Conservation (phyloP, 2,329 filamentous ascomycete species). For the Penicillium corylophilum region DNA sequence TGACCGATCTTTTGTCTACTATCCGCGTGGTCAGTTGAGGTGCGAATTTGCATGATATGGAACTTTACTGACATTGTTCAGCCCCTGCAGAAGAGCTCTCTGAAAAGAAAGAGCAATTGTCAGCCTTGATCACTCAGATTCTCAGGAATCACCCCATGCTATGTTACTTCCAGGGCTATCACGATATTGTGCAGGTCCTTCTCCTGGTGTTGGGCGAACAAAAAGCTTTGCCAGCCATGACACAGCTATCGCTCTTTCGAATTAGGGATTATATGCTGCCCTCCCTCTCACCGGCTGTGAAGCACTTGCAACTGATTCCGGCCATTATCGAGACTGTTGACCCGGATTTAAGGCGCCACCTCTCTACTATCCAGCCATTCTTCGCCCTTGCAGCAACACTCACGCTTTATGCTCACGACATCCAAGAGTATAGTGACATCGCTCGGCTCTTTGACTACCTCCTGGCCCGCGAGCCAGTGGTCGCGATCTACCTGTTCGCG, state of each 20-base stretch:
- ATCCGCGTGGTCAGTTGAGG: constrained; percentile 68
- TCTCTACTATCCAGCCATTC: constrained; percentile 78
- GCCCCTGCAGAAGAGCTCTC: constrained; percentile 69
- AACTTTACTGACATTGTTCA: constrained; percentile 38
- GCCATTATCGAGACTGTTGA: constrained; percentile 74
- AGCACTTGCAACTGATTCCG: constrained; percentile 84
- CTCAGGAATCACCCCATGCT: constrained; percentile 79
- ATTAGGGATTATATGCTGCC: constrained; percentile 99
- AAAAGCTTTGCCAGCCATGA: constrained; percentile 62
- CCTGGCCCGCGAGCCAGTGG: constrained; percentile 80
- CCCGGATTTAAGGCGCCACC: constrained; percentile 67
- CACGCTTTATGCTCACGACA: constrained; percentile 95
- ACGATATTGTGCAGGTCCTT: constrained; percentile 96
- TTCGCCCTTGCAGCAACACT: constrained; percentile 92
- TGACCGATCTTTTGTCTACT: constrained; percentile 95
- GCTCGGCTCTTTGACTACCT: constrained; percentile 89
- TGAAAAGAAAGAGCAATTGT: constrained; percentile 72
- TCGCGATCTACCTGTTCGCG: constrained; percentile 88
- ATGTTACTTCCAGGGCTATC: constrained; percentile 97
- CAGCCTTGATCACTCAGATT: constrained; percentile 73
- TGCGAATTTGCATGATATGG: not conserved
- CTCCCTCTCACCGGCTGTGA: constrained; percentile 73
- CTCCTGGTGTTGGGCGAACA: constrained; percentile 74
- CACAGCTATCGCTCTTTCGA: constrained; percentile 81
- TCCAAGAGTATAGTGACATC: constrained; percentile 85